Conservation (phyloP, 257 asterid species). For the Prunella vulgaris region DNA sequence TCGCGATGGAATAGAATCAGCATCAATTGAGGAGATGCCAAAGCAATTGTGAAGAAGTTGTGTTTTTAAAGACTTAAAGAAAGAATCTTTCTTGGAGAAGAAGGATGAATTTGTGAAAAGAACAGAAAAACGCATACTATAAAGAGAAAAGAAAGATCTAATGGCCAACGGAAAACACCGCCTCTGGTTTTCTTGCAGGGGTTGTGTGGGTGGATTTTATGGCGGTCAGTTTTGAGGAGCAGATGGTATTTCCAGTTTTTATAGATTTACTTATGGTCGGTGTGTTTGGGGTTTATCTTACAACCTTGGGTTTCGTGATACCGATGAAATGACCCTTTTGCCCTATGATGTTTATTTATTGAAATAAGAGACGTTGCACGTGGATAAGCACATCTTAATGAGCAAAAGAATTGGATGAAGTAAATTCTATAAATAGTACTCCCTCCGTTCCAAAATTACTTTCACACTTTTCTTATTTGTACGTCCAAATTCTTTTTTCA, state of each 20-base stretch:
- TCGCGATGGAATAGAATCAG: not conserved
- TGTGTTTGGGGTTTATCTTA: not conserved
- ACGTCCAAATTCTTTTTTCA: too few species aligned
- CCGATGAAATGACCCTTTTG: not conserved
- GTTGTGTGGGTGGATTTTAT: not conserved
- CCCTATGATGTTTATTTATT: not conserved
- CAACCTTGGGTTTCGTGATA: not conserved
- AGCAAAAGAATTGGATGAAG: too few species aligned
- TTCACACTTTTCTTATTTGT: too few species aligned
- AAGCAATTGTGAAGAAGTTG: not conserved
- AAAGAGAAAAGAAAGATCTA: not conserved
- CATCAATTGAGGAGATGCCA: too few species aligned
- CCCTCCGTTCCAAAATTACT: too few species aligned
- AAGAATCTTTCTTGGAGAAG: slow-evolving; percentile 23
- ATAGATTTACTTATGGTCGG: slow-evolving; percentile 18
- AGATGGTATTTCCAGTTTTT: slow-evolving; percentile 11
- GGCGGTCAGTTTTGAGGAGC: slow-evolving; percentile 25
- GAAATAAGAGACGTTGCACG: too few species aligned
- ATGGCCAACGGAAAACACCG: slow-evolving; percentile 32
- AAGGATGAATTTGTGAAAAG: not conserved
- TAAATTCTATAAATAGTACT: too few species aligned
- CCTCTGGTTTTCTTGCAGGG: slow-evolving; percentile 26
- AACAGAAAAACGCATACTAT: not conserved
- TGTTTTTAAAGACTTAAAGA: not conserved
- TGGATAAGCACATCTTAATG: too few species aligned